phyloP scores from a whole-genome alignment of 2,329 filamentous ascomycete species.

The Fusarium phyllophilum region DNA sequence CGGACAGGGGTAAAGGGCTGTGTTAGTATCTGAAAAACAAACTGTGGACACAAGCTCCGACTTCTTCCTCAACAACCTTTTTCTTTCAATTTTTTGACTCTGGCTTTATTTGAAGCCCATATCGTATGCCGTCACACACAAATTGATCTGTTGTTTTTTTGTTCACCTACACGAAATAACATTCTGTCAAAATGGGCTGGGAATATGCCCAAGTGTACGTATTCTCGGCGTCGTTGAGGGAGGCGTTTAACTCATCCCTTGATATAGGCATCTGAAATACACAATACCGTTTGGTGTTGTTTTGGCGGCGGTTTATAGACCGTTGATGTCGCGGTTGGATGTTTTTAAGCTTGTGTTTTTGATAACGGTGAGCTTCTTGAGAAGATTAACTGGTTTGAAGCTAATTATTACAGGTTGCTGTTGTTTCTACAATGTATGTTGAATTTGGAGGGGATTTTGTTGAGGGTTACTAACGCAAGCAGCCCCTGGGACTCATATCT shows the following conservation, averaged over 20 bases:
- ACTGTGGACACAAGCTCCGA: not conserved
- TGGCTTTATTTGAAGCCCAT: not conserved
- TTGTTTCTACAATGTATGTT: slow-evolving; percentile 67
- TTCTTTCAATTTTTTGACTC: not conserved
- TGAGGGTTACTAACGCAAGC: not conserved
- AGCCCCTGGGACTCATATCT: slow-evolving; percentile 80
- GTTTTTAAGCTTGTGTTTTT: slow-evolving; percentile 30
- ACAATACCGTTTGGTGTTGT: slow-evolving; percentile 35
- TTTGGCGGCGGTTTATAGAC: slow-evolving; percentile 22
- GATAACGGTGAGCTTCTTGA: slow-evolving; percentile 10
- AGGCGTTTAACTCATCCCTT: not conserved
- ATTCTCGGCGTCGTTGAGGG: not conserved
- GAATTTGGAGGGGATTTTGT: not conserved
- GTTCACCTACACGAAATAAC: not conserved
- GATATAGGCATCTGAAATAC: slow-evolving; percentile 37
- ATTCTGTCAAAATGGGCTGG: slow-evolving; percentile 36
- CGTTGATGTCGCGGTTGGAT: slow-evolving; percentile 34
- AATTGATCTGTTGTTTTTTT: not conserved
- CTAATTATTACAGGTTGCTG: slow-evolving; percentile 53
- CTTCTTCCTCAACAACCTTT: slow-evolving; percentile 1
- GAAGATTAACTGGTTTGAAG: fast-evolving
- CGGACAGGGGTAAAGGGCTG: slow-evolving; percentile 1
- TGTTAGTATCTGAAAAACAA: not conserved
- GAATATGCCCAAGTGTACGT: slow-evolving; percentile 41
- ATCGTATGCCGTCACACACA: not conserved